A percentile compares a stretch with the other conserved stretches of the same genome.
phyloP scores from a whole-genome alignment of 148 eudicot genomes.

The Oxyria digyna region DNA sequence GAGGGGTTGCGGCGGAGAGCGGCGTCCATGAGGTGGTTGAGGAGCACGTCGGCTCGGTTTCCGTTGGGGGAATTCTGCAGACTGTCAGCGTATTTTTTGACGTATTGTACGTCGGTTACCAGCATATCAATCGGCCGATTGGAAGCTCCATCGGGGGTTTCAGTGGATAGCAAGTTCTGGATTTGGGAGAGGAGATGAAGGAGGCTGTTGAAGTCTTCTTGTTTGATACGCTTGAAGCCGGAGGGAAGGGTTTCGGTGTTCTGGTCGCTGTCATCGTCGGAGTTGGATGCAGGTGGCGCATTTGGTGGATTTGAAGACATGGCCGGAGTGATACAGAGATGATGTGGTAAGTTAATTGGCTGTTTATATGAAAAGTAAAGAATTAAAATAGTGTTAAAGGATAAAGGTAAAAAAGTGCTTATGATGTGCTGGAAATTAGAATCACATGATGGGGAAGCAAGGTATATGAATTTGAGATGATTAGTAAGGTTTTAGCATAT shows the following conservation, averaged over 20 bases:
- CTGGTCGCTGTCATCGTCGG: neutral
- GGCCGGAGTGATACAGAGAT: neutral
- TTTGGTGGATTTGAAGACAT: neutral
- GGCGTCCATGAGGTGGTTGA: conserved; percentile 1
- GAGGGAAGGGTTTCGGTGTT: neutral
- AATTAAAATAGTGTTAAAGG: too few relatives aligned
- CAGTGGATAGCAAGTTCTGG: neutral
- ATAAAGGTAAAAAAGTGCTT: too few relatives aligned
- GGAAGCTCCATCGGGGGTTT: too few relatives aligned
- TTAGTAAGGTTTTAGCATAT: too few relatives aligned
- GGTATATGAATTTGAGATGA: too few relatives aligned
- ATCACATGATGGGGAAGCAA: too few relatives aligned
- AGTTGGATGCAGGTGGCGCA: neutral
- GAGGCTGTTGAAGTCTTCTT: neutral
- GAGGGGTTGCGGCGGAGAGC: neutral
- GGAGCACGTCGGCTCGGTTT: neutral
- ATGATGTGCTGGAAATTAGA: too few relatives aligned
- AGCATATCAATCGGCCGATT: neutral
- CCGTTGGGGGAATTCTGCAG: neutral
- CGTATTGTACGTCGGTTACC: conserved; percentile 1
- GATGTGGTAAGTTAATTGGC: too few relatives aligned
- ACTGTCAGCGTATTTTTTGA: neutral
- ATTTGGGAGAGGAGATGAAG: neutral
- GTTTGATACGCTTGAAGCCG: neutral
- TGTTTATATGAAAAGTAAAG: too few relatives aligned